A percentile compares a stretch with the other conserved stretches of the same genome.
Evolutionary conservation across 257 asterid species (phyloP).

Genomic region (Anisodus tanguticus): DNA sequence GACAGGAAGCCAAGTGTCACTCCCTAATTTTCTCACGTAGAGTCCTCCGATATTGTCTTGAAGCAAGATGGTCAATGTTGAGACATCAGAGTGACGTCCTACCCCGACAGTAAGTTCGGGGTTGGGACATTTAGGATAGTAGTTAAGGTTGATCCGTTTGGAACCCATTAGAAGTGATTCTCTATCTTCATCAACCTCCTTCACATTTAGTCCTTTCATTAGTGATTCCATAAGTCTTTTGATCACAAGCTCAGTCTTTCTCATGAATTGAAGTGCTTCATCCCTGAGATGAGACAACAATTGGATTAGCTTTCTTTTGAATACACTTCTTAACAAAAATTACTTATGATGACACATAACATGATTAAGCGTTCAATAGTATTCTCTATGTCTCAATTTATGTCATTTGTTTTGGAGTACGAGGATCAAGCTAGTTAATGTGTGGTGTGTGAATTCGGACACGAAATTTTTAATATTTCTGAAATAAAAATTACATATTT

Average conservation of each 20-base stretch:
- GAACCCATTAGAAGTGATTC: slow-evolving; percentile 56
- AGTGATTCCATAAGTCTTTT: slow-evolving; percentile 44
- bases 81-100: slow-evolving; percentile 57
- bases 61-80: slow-evolving; percentile 58
- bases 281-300: slow-evolving; percentile 39
- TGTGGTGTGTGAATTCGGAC: too few species aligned
- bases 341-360: neutral
- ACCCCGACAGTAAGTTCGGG: slow-evolving; percentile 60
- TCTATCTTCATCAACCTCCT: slow-evolving; percentile 43
- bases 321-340: neutral
- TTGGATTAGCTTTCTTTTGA: neutral
- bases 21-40: slow-evolving; percentile 45
- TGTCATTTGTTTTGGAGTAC: too few species aligned
- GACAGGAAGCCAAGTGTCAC: slow-evolving; percentile 51
- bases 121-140: slow-evolving; percentile 59
- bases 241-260: slow-evolving; percentile 48
- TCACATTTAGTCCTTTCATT: slow-evolving; percentile 48
- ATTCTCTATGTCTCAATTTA: too few species aligned
- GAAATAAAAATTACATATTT: too few species aligned
- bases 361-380: neutral
- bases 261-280: slow-evolving; percentile 51
- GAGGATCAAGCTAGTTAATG: too few species aligned
- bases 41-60: slow-evolving; percentile 69
- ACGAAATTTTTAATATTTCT: too few species aligned
- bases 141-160: slow-evolving; percentile 40